phyloP scores from a whole-genome alignment of 441 rosid species.

The Pelargonium fulgidum region DNA sequence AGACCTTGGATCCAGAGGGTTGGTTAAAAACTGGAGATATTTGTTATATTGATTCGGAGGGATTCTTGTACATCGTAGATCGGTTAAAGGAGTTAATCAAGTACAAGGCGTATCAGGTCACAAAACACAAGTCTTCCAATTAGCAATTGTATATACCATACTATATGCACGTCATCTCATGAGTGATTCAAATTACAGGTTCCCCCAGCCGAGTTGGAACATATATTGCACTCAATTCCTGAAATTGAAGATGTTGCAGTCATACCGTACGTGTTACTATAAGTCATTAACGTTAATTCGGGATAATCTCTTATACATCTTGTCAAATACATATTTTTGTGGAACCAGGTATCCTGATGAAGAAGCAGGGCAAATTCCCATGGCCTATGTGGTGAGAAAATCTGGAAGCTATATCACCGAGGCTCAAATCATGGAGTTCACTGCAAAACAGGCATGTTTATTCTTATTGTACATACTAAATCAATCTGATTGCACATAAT shows the following conservation, averaged over 20 bases:
- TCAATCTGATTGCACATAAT: too few species aligned
- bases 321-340: background rate
- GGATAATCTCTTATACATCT: background rate
- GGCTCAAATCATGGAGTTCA: slow-evolving; percentile 56
- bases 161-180: too few species aligned
- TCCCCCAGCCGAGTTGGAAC: slow-evolving; percentile 84
- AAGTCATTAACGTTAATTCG: background rate
- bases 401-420: slow-evolving; percentile 53
- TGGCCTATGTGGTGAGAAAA: slow-evolving; percentile 82
- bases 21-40: slow-evolving; percentile 97
- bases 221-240: slow-evolving; percentile 60
- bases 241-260: slow-evolving; percentile 81
- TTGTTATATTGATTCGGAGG: slow-evolving; percentile 64
- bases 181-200: slow-evolving; percentile 36
- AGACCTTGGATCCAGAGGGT: slow-evolving; percentile 69
- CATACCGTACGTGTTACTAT: slow-evolving; percentile 48
- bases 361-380: slow-evolving; percentile 88
- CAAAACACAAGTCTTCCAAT: background rate
- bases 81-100: slow-evolving; percentile 84
- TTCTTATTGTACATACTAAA: too few species aligned
- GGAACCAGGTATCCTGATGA: slow-evolving; percentile 71
- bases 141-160: too few species aligned
- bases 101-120: slow-evolving; percentile 85
- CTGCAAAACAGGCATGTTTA: slow-evolving; percentile 55
- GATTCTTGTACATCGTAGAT: slow-evolving; percentile 66